Evolutionary conservation across 202 grass and related monocot genomes (phyloP).

Genomic region (Carex sylvatica): DNA sequence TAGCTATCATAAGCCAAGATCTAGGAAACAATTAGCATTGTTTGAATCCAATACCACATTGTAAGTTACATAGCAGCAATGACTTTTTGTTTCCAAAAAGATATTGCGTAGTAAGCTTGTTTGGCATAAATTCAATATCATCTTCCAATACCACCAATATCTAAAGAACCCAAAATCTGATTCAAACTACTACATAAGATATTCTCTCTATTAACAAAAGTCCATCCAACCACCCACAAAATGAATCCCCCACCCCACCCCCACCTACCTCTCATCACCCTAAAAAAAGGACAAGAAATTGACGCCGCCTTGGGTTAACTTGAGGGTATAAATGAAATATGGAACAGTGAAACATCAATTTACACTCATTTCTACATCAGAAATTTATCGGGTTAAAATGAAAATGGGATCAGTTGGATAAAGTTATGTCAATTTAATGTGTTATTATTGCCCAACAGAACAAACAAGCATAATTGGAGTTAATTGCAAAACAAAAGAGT

Average conservation of each 20-base stretch:
- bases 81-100: not conserved
- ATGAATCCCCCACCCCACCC: too few species aligned
- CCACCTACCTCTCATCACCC: not conserved
- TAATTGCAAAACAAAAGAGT: not conserved
- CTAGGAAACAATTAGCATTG: not conserved
- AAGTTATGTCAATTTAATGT: not conserved
- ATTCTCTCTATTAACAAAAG: not conserved
- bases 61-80: not conserved
- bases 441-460: not conserved
- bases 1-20: not conserved
- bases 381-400: constrained; percentile 6
- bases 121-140: not conserved
- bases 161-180: not conserved
- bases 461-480: not conserved
- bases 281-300: not conserved
- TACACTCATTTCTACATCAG: not conserved
- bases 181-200: not conserved
- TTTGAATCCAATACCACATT: not conserved
- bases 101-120: not conserved
- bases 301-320: not conserved
- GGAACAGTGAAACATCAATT: not conserved
- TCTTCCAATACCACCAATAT: not conserved
- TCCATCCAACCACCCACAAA: not conserved
- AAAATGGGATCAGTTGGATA: not conserved
- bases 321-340: not conserved